Conservation (phyloP, 164 flowering plant genomes). For the Piper longum region DNA sequence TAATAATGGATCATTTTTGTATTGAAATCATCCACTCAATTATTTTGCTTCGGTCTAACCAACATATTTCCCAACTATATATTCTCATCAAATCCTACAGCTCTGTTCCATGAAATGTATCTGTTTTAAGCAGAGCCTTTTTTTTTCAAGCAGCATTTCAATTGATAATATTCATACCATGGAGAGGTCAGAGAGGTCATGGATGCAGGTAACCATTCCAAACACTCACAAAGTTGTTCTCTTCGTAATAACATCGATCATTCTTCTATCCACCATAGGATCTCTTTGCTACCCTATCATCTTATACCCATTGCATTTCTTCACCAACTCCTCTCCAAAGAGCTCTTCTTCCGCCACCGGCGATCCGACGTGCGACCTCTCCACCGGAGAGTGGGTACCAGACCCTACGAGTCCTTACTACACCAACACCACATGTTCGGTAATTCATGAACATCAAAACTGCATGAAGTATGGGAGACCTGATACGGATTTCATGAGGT, state of each 20-base stretch:
- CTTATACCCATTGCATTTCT: conserved; percentile 6
- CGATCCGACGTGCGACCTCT: conserved; percentile 32
- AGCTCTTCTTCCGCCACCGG: conserved; percentile 2
- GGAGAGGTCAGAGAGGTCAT: conserved; percentile 15
- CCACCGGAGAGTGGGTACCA: conserved; percentile 22
- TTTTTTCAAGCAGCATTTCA: too few relatives aligned
- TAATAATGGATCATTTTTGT: too few relatives aligned
- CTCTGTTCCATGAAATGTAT: too few relatives aligned
- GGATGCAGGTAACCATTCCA: conserved; percentile 11
- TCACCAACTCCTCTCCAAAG: conserved; percentile 1
- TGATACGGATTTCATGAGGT: conserved; percentile 46
- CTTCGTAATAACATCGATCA: conserved; percentile 4
- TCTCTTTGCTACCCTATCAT: conserved; percentile 19
- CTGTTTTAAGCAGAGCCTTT: too few relatives aligned
- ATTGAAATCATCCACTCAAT: too few relatives aligned
- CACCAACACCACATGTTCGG: conserved; percentile 51
- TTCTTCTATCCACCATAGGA: conserved; percentile 17
- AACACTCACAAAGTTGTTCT: conserved; percentile 14
- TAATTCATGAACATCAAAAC: conserved; percentile 40
- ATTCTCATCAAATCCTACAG: too few relatives aligned
- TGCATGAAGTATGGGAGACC: conserved; percentile 36
- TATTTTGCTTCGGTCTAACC: too few relatives aligned
- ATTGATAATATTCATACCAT: conserved; percentile 5
- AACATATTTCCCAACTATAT: too few relatives aligned
- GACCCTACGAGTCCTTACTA: conserved; percentile 37